phyloP scores from a whole-genome alignment of 805 yeast genomes.

The Clavispora santaluciae region DNA sequence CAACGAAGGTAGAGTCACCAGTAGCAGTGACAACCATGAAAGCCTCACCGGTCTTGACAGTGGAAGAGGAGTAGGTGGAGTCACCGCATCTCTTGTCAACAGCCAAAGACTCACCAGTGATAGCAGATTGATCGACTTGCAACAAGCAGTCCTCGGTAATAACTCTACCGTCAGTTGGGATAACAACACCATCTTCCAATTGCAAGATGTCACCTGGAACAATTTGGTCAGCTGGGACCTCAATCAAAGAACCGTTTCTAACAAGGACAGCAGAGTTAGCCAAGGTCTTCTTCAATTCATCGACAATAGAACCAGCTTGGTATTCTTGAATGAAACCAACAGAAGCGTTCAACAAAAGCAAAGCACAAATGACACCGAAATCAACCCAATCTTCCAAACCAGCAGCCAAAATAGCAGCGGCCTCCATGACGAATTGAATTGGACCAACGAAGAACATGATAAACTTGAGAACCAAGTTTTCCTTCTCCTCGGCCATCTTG shows the following conservation, averaged over 20 bases:
- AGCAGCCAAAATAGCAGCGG: conserved; percentile 92
- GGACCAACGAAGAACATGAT: conserved; percentile 90
- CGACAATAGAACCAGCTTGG: conserved; percentile 98
- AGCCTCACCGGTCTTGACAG: conserved; percentile 94
- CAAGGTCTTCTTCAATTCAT: conserved; percentile 90
- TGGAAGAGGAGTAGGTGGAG: conserved; percentile 83
- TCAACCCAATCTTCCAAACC: conserved; percentile 98
- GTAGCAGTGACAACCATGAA: conserved; percentile 92
- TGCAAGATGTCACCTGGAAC: conserved; percentile 95
- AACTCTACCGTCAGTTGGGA: conserved; percentile 90
- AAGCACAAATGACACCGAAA: conserved; percentile 94
- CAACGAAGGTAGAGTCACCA: conserved; percentile 93
- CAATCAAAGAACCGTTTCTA: conserved; percentile 74
- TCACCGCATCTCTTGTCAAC: conserved; percentile 90
- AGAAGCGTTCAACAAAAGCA: conserved; percentile 77
- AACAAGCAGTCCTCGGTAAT: conserved; percentile 80
- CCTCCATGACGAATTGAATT: conserved; percentile 95
- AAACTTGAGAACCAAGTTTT: conserved; percentile 74
- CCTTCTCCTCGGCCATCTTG: conserved; percentile 87
- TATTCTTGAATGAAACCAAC: conserved; percentile 97
- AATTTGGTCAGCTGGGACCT: conserved; percentile 76
- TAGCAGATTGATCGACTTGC: conserved; percentile 94
- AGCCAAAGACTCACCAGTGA: conserved; percentile 96
- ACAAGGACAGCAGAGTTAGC: conserved; percentile 85
- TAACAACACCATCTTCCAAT: conserved; percentile 88